These are phyloP conservation scores for Plasmodium vinckei DNA, from an alignment of 169 alveolate species.

Conservation along the genomic window DNA sequence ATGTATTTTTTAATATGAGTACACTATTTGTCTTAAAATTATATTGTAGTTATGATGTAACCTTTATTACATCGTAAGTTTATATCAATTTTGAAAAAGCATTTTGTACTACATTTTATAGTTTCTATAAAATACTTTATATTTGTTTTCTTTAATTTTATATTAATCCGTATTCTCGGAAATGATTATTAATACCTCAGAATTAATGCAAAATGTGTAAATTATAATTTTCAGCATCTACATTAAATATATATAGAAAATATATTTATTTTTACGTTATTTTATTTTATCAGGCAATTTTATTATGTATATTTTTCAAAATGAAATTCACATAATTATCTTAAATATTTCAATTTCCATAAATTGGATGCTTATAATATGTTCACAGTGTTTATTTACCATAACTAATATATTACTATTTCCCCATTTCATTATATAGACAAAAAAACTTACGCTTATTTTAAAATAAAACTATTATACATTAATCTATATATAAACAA, in stretches of 20 bases:
- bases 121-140: neutral
- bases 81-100: slow-evolving; percentile 14
- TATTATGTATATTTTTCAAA: no score
- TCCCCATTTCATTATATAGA: slow-evolving; percentile 5
- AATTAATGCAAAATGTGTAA: no score
- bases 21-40: slow-evolving; percentile 13
- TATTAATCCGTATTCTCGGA: neutral
- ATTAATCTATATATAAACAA: slow-evolving; percentile 3
- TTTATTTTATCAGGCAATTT: no score
- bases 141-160: neutral
- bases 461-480: neutral
- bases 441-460: neutral
- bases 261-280: no score
- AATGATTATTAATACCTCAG: no score
- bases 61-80: slow-evolving; percentile 5
- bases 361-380: no score
- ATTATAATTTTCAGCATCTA: no score
- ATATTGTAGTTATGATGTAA: slow-evolving; percentile 25
- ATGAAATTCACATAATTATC: no score
- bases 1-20: no score
- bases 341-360: no score
- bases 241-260: no score
- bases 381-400: no score
- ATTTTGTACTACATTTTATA: slow-evolving; percentile 23
- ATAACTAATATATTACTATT: neutral